A percentile compares a stretch with the other conserved stretches of the same genome.
Conservation (phyloP, 2,329 filamentous ascomycete species). For the Ceratocystis destructans region DNA sequence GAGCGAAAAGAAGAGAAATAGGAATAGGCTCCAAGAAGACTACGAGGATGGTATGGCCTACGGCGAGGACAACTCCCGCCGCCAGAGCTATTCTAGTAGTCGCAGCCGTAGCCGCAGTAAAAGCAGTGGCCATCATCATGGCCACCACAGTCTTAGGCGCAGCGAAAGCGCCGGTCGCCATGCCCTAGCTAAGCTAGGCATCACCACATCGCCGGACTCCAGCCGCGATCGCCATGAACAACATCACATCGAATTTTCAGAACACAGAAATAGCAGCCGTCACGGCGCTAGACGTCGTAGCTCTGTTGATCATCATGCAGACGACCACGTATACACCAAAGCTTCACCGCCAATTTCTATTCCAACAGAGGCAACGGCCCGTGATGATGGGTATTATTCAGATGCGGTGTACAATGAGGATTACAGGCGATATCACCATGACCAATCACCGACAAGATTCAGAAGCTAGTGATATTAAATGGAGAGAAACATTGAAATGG, state of each 20-base stretch:
- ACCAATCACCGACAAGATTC: neutral
- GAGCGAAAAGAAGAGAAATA: conserved; percentile 25
- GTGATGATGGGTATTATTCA: neutral
- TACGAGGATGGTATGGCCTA: conserved; percentile 17
- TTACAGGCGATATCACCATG: neutral
- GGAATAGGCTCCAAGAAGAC: neutral
- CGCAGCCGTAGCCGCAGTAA: conserved; percentile 30
- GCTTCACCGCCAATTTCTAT: neutral
- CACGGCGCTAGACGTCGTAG: neutral
- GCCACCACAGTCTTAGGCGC: conserved; percentile 20
- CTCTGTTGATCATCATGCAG: neutral
- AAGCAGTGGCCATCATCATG: conserved; percentile 38
- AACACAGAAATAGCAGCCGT: neutral
- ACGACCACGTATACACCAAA: neutral
- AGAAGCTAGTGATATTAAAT: neutral
- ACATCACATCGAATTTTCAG: neutral
- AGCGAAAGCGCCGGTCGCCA: conserved; percentile 35
- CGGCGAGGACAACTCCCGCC: conserved; percentile 33
- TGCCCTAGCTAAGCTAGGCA: conserved; percentile 46
- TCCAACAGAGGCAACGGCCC: neutral
- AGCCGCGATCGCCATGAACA: neutral
- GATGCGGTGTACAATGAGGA: neutral
- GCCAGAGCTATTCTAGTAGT: conserved; percentile 30
- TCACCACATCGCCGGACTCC: conserved; percentile 30
- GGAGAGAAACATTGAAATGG: neutral